Base-by-base conservation (phyloP, 2,329 filamentous ascomycete genomes). In the Alternaria conjuncta region DNA sequence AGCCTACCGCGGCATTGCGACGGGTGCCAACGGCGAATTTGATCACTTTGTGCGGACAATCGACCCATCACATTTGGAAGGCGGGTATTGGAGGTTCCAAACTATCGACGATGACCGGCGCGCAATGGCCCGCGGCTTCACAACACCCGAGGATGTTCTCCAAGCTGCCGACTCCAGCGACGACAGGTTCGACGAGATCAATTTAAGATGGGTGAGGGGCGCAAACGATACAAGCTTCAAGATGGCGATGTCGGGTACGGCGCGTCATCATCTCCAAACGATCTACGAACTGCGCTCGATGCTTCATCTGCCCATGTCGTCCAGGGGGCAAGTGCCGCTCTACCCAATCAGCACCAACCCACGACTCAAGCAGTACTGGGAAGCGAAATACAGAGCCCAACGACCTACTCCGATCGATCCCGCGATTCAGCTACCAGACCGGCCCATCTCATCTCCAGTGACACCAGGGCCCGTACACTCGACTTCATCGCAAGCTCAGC, bases 41-140 rank as follows among this genome's bases (percentile, higher is more conserved):
- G 18, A 61, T 3, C 55, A 68, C 15, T 68, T 70, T 20, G 20
- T 58, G 3, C 55, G 57, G 7, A 41, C 32, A 2, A 18, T 47
- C 7, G 51, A 67, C 6, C 21, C 57, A 8, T 55, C 56, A 1
- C 68, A 69, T 18, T 0, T 55, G 5, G 15, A 32, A 5, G 47
- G 47, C 18, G 71, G 70, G 1, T 68, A 72, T 21, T 74, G 70
- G 70, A 57, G n/a, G 15, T 72, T 73, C 28, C 20, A 28, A 9
- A 55, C 55, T 11, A 20, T 43, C n/a, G 25, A 63, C 0, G 72
- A 73, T 23, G 68, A 72, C 11, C 60, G 43, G 10, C 64, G 64
- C 46, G 68, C 72, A 9, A 54, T 59, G 28, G 18, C 30, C 4
- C 45, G n/a, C 11, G 70, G 71, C 18, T 49, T 69, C 4, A 21